Conservation (phyloP, 108 stramenopile species). For the Pelagomonas calceolata region DNA sequence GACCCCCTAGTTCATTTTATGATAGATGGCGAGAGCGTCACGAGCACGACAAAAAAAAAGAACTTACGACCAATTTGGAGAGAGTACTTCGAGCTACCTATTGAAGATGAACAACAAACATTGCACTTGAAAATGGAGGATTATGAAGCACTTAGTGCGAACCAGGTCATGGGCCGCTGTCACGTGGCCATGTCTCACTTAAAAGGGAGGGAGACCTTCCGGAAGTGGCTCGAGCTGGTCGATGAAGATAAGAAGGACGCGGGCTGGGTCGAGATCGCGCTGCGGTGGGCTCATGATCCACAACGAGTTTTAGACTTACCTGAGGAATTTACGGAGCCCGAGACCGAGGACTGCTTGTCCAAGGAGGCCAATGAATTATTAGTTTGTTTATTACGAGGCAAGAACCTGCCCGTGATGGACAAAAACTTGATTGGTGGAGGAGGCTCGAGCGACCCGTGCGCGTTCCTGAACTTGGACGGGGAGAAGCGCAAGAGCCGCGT, state of each 20-base stretch:
- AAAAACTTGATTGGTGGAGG: slow-evolving; percentile 12
- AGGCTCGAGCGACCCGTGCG: slow-evolving; percentile 2
- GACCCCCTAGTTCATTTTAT: background rate
- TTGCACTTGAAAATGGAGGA: slow-evolving; percentile 3
- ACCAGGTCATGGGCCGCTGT: slow-evolving; percentile 7
- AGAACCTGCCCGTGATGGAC: slow-evolving; percentile 17
- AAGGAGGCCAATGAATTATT: slow-evolving; percentile 14
- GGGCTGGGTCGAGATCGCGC: slow-evolving; percentile 2
- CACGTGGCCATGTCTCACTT: background rate
- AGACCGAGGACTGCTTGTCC: background rate
- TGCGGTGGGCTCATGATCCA: slow-evolving; percentile 4
- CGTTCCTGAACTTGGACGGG: background rate
- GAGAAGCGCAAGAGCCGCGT: background rate
- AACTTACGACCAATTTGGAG: background rate
- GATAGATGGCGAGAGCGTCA: background rate
- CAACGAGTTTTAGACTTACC: background rate
- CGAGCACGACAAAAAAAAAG: slow-evolving; percentile 1
- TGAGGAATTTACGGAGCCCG: background rate
- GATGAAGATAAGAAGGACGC: background rate
- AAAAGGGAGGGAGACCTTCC: background rate
- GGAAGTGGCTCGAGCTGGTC: slow-evolving; percentile 3
- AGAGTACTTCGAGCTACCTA: background rate
- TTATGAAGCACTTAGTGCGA: slow-evolving; percentile 5
- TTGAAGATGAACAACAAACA: background rate
- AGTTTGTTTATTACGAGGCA: slow-evolving; percentile 5